Conservation (phyloP, 2,329 filamentous ascomycete species). For the Didymella pomorum region DNA sequence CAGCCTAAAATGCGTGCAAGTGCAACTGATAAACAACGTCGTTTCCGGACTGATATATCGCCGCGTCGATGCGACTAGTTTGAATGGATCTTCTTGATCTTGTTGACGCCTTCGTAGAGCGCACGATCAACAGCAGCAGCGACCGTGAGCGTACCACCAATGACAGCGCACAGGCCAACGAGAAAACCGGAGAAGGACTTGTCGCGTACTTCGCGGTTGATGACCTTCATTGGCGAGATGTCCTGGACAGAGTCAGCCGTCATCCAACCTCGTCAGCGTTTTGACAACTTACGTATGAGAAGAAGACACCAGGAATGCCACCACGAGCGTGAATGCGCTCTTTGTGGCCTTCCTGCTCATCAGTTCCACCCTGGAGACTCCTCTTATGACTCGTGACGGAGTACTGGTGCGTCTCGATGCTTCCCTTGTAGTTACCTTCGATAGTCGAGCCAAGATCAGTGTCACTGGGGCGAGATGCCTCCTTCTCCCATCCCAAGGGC, state of each 20-base stretch:
- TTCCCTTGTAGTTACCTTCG: conserved; percentile 72
- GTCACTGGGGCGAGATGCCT: conserved; percentile 41
- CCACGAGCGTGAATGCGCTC: conserved; percentile 89
- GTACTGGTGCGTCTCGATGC: conserved; percentile 97
- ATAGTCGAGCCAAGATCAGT: conserved; percentile 58
- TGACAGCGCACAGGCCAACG: conserved; percentile 90
- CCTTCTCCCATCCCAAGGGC: conserved; percentile 84
- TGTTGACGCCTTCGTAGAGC: conserved; percentile 84
- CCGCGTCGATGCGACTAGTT: conserved; percentile 49
- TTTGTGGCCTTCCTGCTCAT: conserved; percentile 86
- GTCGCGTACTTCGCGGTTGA: conserved; percentile 89
- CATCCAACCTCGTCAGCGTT: neutral
- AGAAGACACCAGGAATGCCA: conserved; percentile 97
- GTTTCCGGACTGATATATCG: neutral
- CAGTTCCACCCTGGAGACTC: conserved; percentile 82
- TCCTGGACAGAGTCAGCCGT: conserved; percentile 65
- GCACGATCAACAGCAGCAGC: conserved; percentile 92
- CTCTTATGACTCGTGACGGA: conserved; percentile 96
- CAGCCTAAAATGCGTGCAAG: conserved; percentile 8
- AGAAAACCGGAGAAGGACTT: conserved; percentile 94
- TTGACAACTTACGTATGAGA: conserved; percentile 80
- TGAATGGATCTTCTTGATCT: conserved; percentile 85
- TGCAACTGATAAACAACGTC: neutral
- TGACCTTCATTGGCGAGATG: conserved; percentile 99
- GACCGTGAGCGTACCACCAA: conserved; percentile 94